Evolutionary conservation across 2,329 filamentous ascomycete genomes (phyloP).

Genomic region (Xylariaceae sp.): DNA sequence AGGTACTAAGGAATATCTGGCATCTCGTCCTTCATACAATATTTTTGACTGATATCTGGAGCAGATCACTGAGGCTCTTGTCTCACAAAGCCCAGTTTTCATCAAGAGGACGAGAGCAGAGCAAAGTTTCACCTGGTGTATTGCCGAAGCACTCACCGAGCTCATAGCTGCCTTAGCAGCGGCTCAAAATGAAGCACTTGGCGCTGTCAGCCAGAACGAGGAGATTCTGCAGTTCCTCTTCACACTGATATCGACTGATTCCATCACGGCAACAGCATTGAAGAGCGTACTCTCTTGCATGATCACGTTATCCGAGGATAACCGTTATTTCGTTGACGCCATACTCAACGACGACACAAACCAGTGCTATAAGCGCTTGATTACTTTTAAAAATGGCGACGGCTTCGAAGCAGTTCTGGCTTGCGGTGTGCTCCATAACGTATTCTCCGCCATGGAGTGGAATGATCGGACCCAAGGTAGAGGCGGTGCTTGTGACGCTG

Average conservation of each 20-base stretch:
- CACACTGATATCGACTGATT: slow-evolving; percentile 43
- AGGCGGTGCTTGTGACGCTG: slow-evolving; percentile 48
- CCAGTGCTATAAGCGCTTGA: slow-evolving; percentile 47
- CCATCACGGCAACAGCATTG: slow-evolving; percentile 40
- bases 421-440: slow-evolving; percentile 59
- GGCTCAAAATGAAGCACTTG: slow-evolving; percentile 57
- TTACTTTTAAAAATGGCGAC: slow-evolving; percentile 45
- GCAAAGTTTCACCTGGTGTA: slow-evolving; percentile 50
- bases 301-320: slow-evolving; percentile 58
- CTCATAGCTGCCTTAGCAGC: slow-evolving; percentile 53
- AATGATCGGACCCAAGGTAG: slow-evolving; percentile 47
- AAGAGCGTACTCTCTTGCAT: slow-evolving; percentile 52
- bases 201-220: slow-evolving; percentile 47
- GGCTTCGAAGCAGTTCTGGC: slow-evolving; percentile 51
- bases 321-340: slow-evolving; percentile 47
- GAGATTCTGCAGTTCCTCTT: slow-evolving; percentile 53
- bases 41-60: not conserved
- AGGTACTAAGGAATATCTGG: slow-evolving; percentile 38
- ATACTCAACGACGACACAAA: slow-evolving; percentile 48
- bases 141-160: slow-evolving; percentile 50
- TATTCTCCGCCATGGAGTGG: slow-evolving; percentile 53
- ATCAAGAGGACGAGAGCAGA: slow-evolving; percentile 50
- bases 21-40: not conserved
- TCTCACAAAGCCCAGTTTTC: slow-evolving; percentile 40
- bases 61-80: slow-evolving; percentile 44